Conservation (phyloP, 2,329 filamentous ascomycete genomes). For the Polychaeton citri region DNA sequence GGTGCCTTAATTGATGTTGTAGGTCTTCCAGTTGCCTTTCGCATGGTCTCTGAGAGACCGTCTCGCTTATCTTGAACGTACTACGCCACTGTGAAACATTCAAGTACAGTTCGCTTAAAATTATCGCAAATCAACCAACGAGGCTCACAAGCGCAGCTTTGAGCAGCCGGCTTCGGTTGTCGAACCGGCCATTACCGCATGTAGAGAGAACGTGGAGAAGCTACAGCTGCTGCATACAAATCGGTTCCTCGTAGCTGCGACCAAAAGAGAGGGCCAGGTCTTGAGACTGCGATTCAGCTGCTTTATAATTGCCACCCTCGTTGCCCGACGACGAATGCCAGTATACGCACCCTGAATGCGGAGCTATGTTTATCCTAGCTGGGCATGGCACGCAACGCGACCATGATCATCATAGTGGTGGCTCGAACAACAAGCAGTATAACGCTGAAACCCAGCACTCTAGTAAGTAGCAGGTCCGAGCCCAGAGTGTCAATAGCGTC, state of each 20-base stretch:
- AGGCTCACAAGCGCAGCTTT: background rate
- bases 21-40: slow-evolving; percentile 3
- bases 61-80: slow-evolving; percentile 2
- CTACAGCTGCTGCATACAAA: slow-evolving; percentile 2
- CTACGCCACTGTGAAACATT: background rate
- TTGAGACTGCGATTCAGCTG: background rate
- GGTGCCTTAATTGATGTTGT: slow-evolving; percentile 1
- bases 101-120: background rate
- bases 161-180: background rate
- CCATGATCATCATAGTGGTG: background rate
- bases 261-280: background rate
- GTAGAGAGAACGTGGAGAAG: background rate
- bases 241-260: slow-evolving; percentile 1
- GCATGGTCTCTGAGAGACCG: background rate
- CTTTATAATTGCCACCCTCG: background rate
- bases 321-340: background rate
- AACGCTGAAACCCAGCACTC: background rate
- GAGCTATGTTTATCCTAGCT: background rate
- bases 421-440: background rate
- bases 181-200: background rate
- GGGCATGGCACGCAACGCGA: background rate
- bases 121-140: background rate
- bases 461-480: too few relatives aligned
- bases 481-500: too few relatives aligned
- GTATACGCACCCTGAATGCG: background rate